phyloP scores from a whole-genome alignment of 495 filamentous ascomycete genomes.

The Echria macrotheca region DNA sequence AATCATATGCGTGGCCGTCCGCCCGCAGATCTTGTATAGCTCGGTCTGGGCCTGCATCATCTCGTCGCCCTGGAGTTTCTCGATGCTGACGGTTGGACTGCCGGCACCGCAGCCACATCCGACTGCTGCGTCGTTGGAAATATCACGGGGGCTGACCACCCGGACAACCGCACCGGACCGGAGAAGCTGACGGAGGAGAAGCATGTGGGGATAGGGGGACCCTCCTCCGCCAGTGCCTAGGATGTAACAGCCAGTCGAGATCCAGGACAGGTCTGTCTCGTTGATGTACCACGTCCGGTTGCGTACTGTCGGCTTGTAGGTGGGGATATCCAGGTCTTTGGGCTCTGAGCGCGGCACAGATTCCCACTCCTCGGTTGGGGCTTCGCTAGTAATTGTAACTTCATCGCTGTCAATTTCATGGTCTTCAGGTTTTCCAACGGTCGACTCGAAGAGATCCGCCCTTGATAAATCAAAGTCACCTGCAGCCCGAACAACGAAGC shows the following conservation, averaged over 20 bases:
- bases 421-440: too few species aligned
- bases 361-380: too few species aligned
- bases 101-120: constrained; percentile 44
- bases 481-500: constrained; percentile 46
- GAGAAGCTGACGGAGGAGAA: constrained; percentile 41
- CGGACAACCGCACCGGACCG: constrained; percentile 41
- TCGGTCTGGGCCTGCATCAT: constrained; percentile 45
- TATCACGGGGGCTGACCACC: constrained; percentile 40
- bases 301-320: constrained; percentile 46
- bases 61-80: constrained; percentile 48
- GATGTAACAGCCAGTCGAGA: constrained; percentile 55
- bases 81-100: constrained; percentile 46
- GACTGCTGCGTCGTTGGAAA: constrained; percentile 40
- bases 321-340: constrained; percentile 39
- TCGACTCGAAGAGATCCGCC: constrained; percentile 5
- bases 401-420: too few species aligned
- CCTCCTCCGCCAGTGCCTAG: constrained; percentile 58
- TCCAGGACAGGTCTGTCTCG: constrained; percentile 52
- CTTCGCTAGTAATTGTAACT: too few species aligned
- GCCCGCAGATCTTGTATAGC: constrained; percentile 34
- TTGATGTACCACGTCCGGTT: constrained; percentile 51
- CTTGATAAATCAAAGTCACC: constrained; percentile 46
- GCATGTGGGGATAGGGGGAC: constrained; percentile 41
- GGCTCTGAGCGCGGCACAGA: too few species aligned
- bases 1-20: constrained; percentile 36